Evolutionary conservation across 2,329 filamentous ascomycete species (phyloP), one percentile per base, ranked within the genome.

Genomic region (Dactylella cylindrospora): DNA sequence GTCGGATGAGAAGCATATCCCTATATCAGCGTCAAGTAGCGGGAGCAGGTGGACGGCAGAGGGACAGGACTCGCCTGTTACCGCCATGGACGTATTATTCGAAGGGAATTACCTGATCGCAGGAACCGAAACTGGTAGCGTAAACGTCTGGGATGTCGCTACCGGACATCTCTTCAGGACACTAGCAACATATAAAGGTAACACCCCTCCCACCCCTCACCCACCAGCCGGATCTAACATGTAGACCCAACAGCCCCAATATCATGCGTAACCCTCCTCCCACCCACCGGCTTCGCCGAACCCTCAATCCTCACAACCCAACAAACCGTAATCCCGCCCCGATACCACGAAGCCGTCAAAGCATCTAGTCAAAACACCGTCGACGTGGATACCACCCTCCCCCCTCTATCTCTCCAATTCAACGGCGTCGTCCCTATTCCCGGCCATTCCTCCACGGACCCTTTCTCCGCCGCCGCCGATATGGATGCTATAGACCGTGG

Each of bases 61-160:
- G 22, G 57, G 68, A 8, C 60, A 66, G 19, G 60, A 65, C 23
- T 54, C 60, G 5, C 47, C 62, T 6, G 64, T 68, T 33, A 67
- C 55, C 17, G 44, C 66, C 8, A 61, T 69, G 31, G 62, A 54
- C 17, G 65, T 68, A 3, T 57, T 67, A 7, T 68, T 66, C 20
- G 67, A 69, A 28, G 68, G 68, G 10, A 67, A 67, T 17, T 66
- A 67, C 29, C 20, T 69, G 8, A 43, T 69, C 5, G 65, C 66
- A 1, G 68, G 68, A 10, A 66, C 61, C 13, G 66, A 68, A 31
- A 61, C 59, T 17, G 68, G 68, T 12, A 64, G 65, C 45, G 67
- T 68, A 3, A 65, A 46, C 10, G 59, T 69, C 5, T 69, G 68
- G 67, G 68, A 69, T 61, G 57, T 69, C 23, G 67, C 68, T 3